Evolutionary conservation across 495 filamentous ascomycete species (phyloP), one percentile per base, ranked within the genome.

Genomic region (Hypoxylon intermedium): DNA sequence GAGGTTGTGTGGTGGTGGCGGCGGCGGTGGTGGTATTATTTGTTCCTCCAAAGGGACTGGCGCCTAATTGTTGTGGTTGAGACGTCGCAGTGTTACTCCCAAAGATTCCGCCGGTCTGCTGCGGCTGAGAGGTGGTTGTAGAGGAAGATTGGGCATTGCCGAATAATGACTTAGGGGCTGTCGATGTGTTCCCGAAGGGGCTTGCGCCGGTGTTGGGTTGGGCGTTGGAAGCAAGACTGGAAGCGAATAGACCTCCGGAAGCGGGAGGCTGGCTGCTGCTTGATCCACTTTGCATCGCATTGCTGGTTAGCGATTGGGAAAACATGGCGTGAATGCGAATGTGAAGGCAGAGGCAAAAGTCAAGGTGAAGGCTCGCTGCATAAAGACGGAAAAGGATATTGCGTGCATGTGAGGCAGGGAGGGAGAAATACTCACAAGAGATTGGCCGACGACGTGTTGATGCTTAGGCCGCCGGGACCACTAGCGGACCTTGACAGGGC

Each of bases 401-500:
- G 26, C 5, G 26, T 5, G 26, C 5, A 9, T 2, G 43, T 49
- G 43, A 33, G 2, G 58, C 5, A 44, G 19, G 42, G 37, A 49
- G 18, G 21, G 21, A 28, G 28, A 42, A 42, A 13, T 51, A 78
- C 78, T 67, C 65, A 91, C 68, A 90, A 81, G 33, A 89, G 80
- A 74, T 88, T 90, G 51, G 87, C 84, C 30, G 85, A 80, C 38
- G 77, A 83, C n/a, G 90, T 94, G 70, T 91, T 93, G 69, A 94
- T 89, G 53, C 85, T 89, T 50, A 93, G 78, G 50, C 85, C 87
- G 15, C 79, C 82, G 19, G 87, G 82, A 58, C 86, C 82, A 75
- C 88, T 91, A 37, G 83, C 78, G 33, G 86, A 86, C 67, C 84
- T 78, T 55, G 76, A 75, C 41, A 83, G 71, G 51, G 77, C 72